These are phyloP conservation scores for Neurospora sp. DNA, from an alignment of 495 filamentous ascomycete species.

Conservation along the genomic window DNA sequence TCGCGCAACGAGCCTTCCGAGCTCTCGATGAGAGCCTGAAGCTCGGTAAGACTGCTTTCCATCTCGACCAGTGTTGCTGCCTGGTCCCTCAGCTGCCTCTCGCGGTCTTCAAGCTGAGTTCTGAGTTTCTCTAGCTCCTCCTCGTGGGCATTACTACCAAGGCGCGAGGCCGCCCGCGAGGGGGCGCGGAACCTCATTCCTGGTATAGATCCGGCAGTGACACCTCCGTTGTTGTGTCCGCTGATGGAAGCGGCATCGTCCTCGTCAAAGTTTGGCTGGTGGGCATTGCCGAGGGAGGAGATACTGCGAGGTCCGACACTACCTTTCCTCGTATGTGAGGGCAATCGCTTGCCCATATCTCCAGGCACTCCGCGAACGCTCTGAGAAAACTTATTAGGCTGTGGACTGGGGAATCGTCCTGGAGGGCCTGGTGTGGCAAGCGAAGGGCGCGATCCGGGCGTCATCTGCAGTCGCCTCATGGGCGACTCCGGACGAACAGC, in stretches of 20 bases:
- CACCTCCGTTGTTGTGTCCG: not conserved
- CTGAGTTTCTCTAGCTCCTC: conserved; percentile 60
- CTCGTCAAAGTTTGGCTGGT: conserved; percentile 33
- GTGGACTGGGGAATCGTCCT: conserved; percentile 54
- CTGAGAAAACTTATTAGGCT: conserved; percentile 53
- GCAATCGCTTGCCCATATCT: conserved; percentile 44
- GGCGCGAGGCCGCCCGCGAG: conserved; percentile 14
- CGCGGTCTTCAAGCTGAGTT: conserved; percentile 69
- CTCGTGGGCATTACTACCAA: conserved; percentile 26
- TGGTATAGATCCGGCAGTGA: not conserved
- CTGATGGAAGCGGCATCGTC: conserved; percentile 43
- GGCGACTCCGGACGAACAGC: conserved; percentile 79
- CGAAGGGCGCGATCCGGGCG: conserved; percentile 45
- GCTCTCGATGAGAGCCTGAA: conserved; percentile 57
- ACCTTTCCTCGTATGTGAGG: conserved; percentile 36
- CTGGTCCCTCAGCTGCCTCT: conserved; percentile 81
- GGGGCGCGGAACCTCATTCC: conserved; percentile 16
- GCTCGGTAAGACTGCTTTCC: conserved; percentile 66
- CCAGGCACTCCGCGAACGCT: conserved; percentile 49
- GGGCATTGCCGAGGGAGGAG: conserved; percentile 38
- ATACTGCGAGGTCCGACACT: conserved; percentile 45
- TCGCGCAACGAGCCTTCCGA: conserved; percentile 31
- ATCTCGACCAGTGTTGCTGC: conserved; percentile 71
- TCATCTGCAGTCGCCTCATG: conserved; percentile 49
- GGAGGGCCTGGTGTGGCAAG: conserved; percentile 39